Conservation (phyloP, 2,329 filamentous ascomycete species). For the Pseudogymnoascus sp. region DNA sequence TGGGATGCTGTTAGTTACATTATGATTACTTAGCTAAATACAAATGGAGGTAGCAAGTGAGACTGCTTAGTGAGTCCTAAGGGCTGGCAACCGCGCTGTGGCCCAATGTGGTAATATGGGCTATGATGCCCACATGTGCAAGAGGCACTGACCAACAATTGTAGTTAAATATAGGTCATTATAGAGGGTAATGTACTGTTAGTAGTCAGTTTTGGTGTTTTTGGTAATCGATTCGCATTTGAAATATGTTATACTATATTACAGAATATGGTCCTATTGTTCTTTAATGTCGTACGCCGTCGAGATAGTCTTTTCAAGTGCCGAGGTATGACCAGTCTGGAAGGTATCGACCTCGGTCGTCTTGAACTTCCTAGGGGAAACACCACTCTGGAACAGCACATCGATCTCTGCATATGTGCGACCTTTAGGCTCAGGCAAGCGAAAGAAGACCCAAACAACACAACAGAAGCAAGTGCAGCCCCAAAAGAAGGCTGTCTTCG, state of each 20-base stretch:
- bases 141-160: neutral
- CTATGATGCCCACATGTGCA: neutral
- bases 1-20: conserved; percentile 44
- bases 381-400: conserved; percentile 34
- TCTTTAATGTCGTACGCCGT: neutral
- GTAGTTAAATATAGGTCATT: neutral
- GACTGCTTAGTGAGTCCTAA: neutral
- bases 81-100: neutral
- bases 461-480: conserved; percentile 33
- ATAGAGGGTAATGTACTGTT: neutral
- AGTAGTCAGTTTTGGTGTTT: neutral
- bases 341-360: neutral
- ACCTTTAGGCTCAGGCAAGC: conserved; percentile 37
- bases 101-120: neutral
- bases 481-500: conserved; percentile 36
- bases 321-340: neutral
- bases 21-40: neutral
- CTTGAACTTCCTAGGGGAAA: conserved; percentile 26
- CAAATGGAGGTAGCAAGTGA: neutral
- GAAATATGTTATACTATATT: neutral
- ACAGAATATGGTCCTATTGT: neutral
- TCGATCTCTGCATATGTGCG: conserved; percentile 41
- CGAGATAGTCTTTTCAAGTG: neutral
- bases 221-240: neutral
- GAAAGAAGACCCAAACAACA: conserved; percentile 33